A percentile compares a stretch with the other conserved stretches of the same genome.
Evolutionary conservation across 2,329 filamentous ascomycete genomes (phyloP).

Genomic region (Phaeosphaeriaceae sp.): DNA sequence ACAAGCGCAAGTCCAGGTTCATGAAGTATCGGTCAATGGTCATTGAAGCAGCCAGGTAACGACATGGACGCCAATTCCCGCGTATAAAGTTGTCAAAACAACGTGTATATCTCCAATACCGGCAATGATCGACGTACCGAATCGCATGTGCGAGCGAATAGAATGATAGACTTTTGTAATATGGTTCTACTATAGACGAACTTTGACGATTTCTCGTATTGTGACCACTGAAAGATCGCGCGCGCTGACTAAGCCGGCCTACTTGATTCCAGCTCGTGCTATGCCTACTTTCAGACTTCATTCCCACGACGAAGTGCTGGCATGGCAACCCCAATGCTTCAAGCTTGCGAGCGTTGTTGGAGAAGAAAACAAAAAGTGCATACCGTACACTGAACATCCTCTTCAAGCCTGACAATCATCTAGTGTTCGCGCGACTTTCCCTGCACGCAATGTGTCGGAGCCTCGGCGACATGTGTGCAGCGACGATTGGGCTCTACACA

Average conservation of each 20-base stretch:
- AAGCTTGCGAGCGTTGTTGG: conserved; percentile 24
- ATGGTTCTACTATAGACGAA: no score
- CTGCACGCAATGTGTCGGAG: conserved; percentile 11
- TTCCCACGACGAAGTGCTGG: not conserved
- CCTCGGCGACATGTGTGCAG: conserved; percentile 9
- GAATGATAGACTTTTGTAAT: not conserved
- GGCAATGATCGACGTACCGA: not conserved
- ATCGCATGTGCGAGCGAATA: not conserved
- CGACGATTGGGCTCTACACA: conserved; percentile 10
- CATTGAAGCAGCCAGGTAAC: not conserved
- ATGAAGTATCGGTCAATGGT: not conserved
- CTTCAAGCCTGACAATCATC: not conserved
- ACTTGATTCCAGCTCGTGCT: not conserved
- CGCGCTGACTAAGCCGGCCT: not conserved
- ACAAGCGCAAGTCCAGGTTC: not conserved
- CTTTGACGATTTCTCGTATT: no score
- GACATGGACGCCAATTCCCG: not conserved
- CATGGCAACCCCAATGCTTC: conserved; percentile 10
- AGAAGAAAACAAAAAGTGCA: conserved; percentile 22
- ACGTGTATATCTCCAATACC: no score
- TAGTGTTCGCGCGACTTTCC: conserved; percentile 17
- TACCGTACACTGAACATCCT: not conserved
- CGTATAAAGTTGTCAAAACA: no score
- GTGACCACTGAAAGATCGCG: not conserved
- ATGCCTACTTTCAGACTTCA: not conserved